Evolutionary conservation across 75 land plant genomes (phyloP), one percentile per base, ranked within the genome.

Genomic region (Pinus tabuliformis): DNA sequence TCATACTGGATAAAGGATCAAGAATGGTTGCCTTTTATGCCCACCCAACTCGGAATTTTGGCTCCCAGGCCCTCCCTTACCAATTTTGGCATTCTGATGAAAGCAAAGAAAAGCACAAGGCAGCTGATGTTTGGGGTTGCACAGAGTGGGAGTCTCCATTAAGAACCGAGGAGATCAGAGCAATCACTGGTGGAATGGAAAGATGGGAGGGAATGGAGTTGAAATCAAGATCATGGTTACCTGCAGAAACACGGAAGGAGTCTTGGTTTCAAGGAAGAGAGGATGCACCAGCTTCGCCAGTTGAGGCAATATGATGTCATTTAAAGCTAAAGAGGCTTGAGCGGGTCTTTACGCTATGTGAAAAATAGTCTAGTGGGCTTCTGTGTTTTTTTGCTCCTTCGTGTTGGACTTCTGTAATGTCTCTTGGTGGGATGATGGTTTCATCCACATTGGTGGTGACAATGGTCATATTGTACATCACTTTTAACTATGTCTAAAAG

Each of bases 251-350:
- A 66, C 4, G 49, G 70, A 66, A 66, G 45, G 0, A 12, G 49
- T n/a, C 70, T 39, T 39, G 70, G 70, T 33, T 66, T 66, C 70
- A 18, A 39, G 37, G 70, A 66, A 66, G 70, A 66, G 20, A 66
- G 3, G n/a, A 66, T 39, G 70, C 70, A 66, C 70, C 70, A 37
- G 33, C 33, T 33, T 33, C 33, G 33, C 33, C 33, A 33, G 1
- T 66, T 66, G 70, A 66, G 39, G 70, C 70, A 66, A 39, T 66
- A 66, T 66, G 45, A 26, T 26, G 26, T 26, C 26, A 26, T 26
- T 26, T 26, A 26, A 26, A 26, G 26, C 26, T 36, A 26, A 13
- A 61, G 12, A 26, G 21, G n/a, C 21, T 62, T 65, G 1, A 37
- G 37, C 42, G 7, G 17, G 39, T 18, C 70, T 65, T 65, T 65